A percentile compares a stretch with the other conserved stretches of the same genome.
These are phyloP conservation scores for Penicillium decumbens DNA, from an alignment of 2,329 filamentous ascomycete species.

Conservation along the genomic window DNA sequence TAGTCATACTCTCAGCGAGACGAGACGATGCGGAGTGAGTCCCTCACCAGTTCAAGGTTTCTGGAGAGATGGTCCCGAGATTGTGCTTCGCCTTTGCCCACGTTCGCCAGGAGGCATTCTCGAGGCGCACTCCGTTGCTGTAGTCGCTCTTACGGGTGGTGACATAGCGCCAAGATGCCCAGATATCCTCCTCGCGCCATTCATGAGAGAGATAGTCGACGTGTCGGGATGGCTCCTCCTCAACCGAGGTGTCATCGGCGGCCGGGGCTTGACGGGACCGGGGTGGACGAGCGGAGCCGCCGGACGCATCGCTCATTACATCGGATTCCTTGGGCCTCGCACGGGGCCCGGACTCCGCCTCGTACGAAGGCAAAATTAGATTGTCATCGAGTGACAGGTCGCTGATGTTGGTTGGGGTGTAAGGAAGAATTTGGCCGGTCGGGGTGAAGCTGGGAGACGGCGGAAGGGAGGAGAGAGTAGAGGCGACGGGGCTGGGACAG, in stretches of 20 bases:
- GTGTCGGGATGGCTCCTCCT: constrained; percentile 71
- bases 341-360: constrained; percentile 29
- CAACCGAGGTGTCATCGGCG: constrained; percentile 74
- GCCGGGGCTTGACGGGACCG: constrained; percentile 59
- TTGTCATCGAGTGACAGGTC: constrained; percentile 40
- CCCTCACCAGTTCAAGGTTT: constrained; percentile 84
- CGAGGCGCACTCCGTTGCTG: constrained; percentile 73
- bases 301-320: constrained; percentile 20
- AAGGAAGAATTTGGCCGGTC: constrained; percentile 28
- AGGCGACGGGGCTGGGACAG: constrained; percentile 25
- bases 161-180: constrained; percentile 94
- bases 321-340: constrained; percentile 44
- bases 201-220: constrained; percentile 94
- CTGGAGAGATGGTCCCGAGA: constrained; percentile 80
- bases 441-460: constrained; percentile 37
- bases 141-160: constrained; percentile 74
- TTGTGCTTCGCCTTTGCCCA: constrained; percentile 92
- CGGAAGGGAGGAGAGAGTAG: constrained; percentile 34
- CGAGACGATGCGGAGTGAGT: constrained; percentile 15
- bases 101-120: constrained; percentile 95
- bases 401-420: constrained; percentile 37
- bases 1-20: constrained; percentile 2
- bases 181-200: constrained; percentile 94
- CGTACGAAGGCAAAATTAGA: constrained; percentile 43
- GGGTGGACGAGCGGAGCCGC: constrained; percentile 39